phyloP scores from a whole-genome alignment of 352 stramenopile genomes.

The Pythium pyrilobum region DNA sequence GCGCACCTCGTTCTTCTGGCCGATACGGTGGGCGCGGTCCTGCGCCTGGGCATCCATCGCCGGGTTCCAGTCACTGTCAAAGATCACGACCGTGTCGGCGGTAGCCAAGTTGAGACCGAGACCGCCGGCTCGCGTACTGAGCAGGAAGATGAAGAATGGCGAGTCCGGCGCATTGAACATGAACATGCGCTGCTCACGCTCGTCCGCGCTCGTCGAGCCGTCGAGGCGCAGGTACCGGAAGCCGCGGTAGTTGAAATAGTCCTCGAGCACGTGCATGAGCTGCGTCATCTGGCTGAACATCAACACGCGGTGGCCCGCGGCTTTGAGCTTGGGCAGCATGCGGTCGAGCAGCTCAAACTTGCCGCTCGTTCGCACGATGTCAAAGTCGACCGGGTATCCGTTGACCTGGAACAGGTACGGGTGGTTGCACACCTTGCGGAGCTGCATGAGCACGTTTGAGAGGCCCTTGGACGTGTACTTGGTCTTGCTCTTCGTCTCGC shows the following conservation, averaged over 20 bases:
- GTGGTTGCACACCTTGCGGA: constrained; percentile 88
- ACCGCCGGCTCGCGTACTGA: constrained; percentile 96
- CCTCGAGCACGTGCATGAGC: constrained; percentile 87
- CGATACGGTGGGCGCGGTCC: constrained; percentile 90
- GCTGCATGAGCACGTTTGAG: constrained; percentile 86
- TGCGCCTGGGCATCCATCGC: constrained; percentile 92
- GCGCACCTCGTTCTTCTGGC: constrained; percentile 88
- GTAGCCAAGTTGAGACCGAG: constrained; percentile 97
- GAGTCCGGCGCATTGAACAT: constrained; percentile 94
- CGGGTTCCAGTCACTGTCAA: constrained; percentile 99
- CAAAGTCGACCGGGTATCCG: constrained; percentile 81
- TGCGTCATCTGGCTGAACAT: constrained; percentile 92
- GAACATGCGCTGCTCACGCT: constrained; percentile 97
- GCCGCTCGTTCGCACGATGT: constrained; percentile 77
- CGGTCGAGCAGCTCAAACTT: constrained; percentile 97
- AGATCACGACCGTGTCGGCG: constrained; percentile 99
- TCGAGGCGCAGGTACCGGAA: constrained; percentile 97
- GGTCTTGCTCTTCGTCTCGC: constrained; percentile 67
- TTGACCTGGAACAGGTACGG: constrained; percentile 85
- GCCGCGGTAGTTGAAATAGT: constrained; percentile 86
- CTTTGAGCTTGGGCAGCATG: constrained; percentile 95
- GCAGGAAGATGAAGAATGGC: constrained; percentile 94
- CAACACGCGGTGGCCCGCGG: constrained; percentile 86
- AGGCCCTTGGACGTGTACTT: constrained; percentile 84
- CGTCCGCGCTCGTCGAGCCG: constrained; percentile 93